Conservation (phyloP, 2,329 filamentous ascomycete species). For the Pestalotiopsis fici region DNA sequence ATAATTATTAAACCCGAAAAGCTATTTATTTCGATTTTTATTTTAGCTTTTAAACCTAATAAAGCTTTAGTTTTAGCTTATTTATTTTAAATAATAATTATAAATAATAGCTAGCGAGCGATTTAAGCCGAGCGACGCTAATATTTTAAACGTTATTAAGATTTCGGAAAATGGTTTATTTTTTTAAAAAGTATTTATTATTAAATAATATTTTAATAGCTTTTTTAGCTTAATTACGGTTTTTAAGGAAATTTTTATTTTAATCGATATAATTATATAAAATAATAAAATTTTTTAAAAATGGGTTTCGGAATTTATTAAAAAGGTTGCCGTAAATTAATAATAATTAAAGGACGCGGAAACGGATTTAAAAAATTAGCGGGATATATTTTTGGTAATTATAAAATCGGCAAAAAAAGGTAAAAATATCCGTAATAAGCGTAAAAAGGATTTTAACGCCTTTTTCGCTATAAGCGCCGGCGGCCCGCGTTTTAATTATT, state of each 20-base stretch:
- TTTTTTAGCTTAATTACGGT: neutral
- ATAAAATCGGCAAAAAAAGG: neutral
- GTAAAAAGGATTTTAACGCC: neutral
- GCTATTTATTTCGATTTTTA: neutral
- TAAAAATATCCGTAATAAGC: neutral
- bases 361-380: neutral
- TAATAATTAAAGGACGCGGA: neutral
- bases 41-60: neutral
- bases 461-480: neutral
- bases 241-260: neutral
- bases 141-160: neutral
- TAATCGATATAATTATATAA: neutral
- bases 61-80: too few species aligned
- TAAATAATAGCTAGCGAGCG: neutral
- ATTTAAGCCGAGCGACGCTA: neutral
- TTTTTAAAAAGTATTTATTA: neutral
- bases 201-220: neutral
- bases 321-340: neutral
- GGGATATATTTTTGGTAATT: neutral
- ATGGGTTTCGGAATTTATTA: neutral
- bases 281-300: neutral
- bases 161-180: neutral
- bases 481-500: neutral
- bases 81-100: neutral
- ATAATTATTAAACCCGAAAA: neutral